Evolutionary conservation across 192 early-diverging fungal genomes (phyloP).

Genomic region (Phlyctochytrium arcticum): DNA sequence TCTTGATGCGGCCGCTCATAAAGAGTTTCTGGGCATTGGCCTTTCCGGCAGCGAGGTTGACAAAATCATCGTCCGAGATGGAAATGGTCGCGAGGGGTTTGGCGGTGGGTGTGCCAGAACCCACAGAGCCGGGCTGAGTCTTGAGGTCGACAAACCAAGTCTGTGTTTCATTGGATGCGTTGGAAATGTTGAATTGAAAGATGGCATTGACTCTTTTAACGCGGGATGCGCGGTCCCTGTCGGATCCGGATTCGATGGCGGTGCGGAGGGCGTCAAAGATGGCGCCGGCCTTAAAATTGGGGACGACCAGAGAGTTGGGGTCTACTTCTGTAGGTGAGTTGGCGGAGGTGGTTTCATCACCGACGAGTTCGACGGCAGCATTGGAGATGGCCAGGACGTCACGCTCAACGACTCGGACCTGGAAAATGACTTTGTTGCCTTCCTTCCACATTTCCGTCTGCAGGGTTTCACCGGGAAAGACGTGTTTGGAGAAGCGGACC

Average conservation of each 20-base stretch:
- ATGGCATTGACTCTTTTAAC: constrained; percentile 78
- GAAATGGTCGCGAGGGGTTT: constrained; percentile 72
- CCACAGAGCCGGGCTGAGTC: constrained; percentile 58
- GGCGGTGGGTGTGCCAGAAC: constrained; percentile 52
- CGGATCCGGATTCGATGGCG: constrained; percentile 50
- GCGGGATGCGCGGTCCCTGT: constrained; percentile 56
- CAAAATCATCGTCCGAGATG: constrained; percentile 76
- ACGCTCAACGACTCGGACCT: constrained; percentile 90
- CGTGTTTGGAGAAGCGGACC: constrained; percentile 77
- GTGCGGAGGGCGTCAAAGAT: constrained; percentile 68
- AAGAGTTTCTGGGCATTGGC: constrained; percentile 87
- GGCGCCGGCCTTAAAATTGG: constrained; percentile 73
- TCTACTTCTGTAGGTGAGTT: constrained; percentile 29
- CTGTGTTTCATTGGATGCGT: constrained; percentile 59
- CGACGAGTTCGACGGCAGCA: constrained; percentile 83
- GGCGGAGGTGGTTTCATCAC: constrained; percentile 24
- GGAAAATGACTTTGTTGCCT: constrained; percentile 86
- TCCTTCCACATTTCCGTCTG: constrained; percentile 97
- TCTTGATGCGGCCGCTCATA: constrained; percentile 85
- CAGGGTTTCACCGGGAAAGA: constrained; percentile 96
- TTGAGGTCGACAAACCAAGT: constrained; percentile 87
- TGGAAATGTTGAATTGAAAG: constrained; percentile 85
- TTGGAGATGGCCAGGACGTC: constrained; percentile 85
- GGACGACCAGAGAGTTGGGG: constrained; percentile 42
- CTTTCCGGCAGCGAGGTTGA: constrained; percentile 79